Percentiles rank a stretch among this genome's conserved stretches.
Evolutionary conservation across 1,284 basidiomycete species (phyloP).

Genomic region (Inonotus hispidus): DNA sequence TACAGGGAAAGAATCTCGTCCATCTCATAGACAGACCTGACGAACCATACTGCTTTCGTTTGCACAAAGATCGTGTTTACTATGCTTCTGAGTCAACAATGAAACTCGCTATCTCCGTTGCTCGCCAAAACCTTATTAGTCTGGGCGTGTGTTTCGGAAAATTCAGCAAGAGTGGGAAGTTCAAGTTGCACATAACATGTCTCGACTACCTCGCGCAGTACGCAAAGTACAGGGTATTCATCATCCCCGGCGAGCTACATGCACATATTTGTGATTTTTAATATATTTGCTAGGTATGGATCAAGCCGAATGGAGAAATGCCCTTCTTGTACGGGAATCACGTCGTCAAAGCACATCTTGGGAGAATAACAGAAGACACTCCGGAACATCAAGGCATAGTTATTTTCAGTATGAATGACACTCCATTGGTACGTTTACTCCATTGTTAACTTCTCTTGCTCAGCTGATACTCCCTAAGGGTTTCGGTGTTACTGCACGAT

Average conservation of each 20-base stretch:
- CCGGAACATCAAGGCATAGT: conserved; percentile 99
- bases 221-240: conserved; percentile 90
- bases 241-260: conserved; percentile 17
- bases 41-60: conserved; percentile 85
- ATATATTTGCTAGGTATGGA: conserved; percentile 77
- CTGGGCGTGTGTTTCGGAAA: conserved; percentile 98
- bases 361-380: conserved; percentile 98
- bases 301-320: conserved; percentile 99
- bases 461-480: conserved; percentile 49
- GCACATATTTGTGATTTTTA: conserved; percentile 1
- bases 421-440: conserved; percentile 68
- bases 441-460: background rate
- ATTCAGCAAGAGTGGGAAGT: conserved; percentile 96
- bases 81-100: conserved; percentile 94
- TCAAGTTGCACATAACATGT: conserved; percentile 93
- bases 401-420: conserved; percentile 92
- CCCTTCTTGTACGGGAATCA: conserved; percentile 99
- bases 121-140: conserved; percentile 88
- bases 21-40: conserved; percentile 83
- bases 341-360: conserved; percentile 96
- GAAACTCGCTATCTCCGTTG: conserved; percentile 88
- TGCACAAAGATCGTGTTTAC: conserved; percentile 89
- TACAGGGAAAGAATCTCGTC: conserved; percentile 83
- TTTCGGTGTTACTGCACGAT: conserved; percentile 96
- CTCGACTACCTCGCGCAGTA: conserved; percentile 94